Conservation (phyloP, 2,329 filamentous ascomycete species). For the Xylariaceae sp. region DNA sequence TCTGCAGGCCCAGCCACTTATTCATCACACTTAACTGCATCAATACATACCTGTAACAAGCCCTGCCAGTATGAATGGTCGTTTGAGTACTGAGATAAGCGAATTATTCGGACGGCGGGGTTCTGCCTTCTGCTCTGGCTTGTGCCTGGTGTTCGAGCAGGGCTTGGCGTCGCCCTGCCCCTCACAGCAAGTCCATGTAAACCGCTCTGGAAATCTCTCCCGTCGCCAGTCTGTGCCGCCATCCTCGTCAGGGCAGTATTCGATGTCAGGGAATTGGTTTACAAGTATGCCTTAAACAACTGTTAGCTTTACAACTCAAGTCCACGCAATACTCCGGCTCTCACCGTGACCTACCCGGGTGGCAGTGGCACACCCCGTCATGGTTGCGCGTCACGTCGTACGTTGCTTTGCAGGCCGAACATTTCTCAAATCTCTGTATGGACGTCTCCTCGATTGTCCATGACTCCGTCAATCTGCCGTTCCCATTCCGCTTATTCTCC, state of each 20-base stretch:
- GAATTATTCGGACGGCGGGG: too few species aligned
- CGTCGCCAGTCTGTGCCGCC: slow-evolving; percentile 13
- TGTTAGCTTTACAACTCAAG: too few species aligned
- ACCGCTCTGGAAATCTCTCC: slow-evolving; percentile 8
- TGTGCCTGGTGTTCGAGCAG: slow-evolving; percentile 10
- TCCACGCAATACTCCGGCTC: neutral
- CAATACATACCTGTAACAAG: too few species aligned
- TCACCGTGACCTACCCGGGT: slow-evolving; percentile 6
- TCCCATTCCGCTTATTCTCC: neutral
- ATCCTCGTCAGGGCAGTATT: slow-evolving; percentile 13
- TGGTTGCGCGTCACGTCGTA: slow-evolving; percentile 14
- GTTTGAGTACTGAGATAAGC: too few species aligned
- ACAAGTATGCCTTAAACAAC: too few species aligned
- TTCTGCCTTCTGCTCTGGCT: slow-evolving; percentile 1
- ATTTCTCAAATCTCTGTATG: slow-evolving; percentile 7
- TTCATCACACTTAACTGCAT: too few species aligned
- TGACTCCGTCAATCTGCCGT: too few species aligned
- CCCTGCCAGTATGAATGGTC: too few species aligned
- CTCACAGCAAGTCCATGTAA: slow-evolving; percentile 11
- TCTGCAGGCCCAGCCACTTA: too few species aligned
- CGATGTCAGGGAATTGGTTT: slow-evolving; percentile 5
- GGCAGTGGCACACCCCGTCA: slow-evolving; percentile 7
- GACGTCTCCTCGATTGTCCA: too few species aligned
- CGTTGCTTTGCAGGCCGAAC: slow-evolving; percentile 7
- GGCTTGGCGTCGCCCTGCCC: neutral